A percentile compares a stretch with the other conserved stretches of the same genome.
phyloP scores from a whole-genome alignment of 2,329 filamentous ascomycete genomes.

The Diplodia corticola region DNA sequence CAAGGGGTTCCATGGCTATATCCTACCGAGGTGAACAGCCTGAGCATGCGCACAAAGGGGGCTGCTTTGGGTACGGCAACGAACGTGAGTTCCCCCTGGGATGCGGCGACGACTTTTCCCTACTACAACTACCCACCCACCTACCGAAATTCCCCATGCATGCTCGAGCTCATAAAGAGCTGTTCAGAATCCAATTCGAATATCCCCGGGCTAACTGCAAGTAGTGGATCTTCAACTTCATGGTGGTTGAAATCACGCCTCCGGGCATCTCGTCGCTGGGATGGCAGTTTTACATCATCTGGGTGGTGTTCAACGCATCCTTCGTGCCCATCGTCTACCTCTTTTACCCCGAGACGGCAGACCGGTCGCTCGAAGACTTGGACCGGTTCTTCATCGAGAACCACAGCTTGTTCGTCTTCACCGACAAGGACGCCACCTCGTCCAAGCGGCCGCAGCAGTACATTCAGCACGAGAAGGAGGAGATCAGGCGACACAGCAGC shows the following conservation, averaged over 20 bases:
- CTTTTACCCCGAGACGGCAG: constrained; percentile 31
- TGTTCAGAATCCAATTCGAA: no score
- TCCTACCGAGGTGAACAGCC: constrained; percentile 52
- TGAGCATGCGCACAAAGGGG: constrained; percentile 52
- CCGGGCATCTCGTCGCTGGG: constrained; percentile 44
- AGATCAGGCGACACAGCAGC: constrained; percentile 25
- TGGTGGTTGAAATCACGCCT: constrained; percentile 48
- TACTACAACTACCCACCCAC: no score
- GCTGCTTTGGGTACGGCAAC: constrained; percentile 53
- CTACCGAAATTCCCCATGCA: no score
- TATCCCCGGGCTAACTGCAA: background rate
- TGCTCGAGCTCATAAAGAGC: no score
- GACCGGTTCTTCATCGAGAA: constrained; percentile 35
- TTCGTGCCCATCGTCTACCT: constrained; percentile 52
- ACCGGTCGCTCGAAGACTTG: constrained; percentile 35
- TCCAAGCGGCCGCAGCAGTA: constrained; percentile 50
- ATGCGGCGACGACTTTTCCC: no score
- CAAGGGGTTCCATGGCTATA: constrained; percentile 51
- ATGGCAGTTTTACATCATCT: constrained; percentile 50
- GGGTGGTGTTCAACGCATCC: constrained; percentile 47
- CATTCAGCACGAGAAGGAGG: constrained; percentile 49
- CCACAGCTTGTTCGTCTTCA: constrained; percentile 45
- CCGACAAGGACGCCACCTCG: constrained; percentile 50
- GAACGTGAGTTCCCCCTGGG: constrained; percentile 39
- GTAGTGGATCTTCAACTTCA: constrained; percentile 50